Evolutionary conservation across 1,139 yeast species (phyloP).

Genomic region (Sugiyamaella sp.): DNA sequence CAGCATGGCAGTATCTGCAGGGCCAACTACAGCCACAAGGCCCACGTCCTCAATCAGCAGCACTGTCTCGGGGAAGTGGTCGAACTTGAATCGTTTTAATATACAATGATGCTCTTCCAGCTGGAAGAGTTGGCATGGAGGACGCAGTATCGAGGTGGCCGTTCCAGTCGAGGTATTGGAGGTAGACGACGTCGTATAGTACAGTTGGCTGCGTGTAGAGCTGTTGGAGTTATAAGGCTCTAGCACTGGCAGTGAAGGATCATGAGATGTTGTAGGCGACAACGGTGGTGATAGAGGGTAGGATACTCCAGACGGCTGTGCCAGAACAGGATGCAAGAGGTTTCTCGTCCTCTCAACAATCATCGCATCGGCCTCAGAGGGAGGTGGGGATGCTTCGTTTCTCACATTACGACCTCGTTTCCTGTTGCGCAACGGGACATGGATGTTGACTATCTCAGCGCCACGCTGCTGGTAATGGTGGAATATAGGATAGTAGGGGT

Average conservation of each 20-base stretch:
- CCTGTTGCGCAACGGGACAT: slow-evolving; percentile 8
- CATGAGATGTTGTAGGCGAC: slow-evolving; percentile 6
- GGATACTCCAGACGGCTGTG: too few species aligned
- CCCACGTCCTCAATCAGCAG: slow-evolving; percentile 13
- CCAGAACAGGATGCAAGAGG: too few species aligned
- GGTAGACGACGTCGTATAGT: slow-evolving; percentile 10
- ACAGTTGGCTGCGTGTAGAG: slow-evolving; percentile 6
- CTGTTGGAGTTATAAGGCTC: slow-evolving; percentile 11
- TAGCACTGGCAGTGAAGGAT: slow-evolving; percentile 2
- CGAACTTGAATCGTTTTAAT: slow-evolving; percentile 13
- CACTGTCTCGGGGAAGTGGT: slow-evolving; percentile 18
- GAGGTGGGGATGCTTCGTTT: neutral
- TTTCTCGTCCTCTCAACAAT: neutral
- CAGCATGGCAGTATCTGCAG: slow-evolving; percentile 16
- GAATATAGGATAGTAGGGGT: slow-evolving; percentile 16
- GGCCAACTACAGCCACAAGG: slow-evolving; percentile 13
- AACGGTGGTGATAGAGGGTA: slow-evolving; percentile 2
- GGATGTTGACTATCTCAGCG: slow-evolving; percentile 11
- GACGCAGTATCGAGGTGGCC: slow-evolving; percentile 10
- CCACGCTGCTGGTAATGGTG: slow-evolving; percentile 18
- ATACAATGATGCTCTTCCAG: slow-evolving; percentile 16
- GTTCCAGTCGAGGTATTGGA: slow-evolving; percentile 11
- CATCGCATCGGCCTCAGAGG: neutral
- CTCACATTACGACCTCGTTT: neutral
- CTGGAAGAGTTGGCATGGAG: slow-evolving; percentile 12